Evolutionary conservation across 2,329 filamentous ascomycete genomes (phyloP), one percentile per base, ranked within the genome.

Genomic region (Paracoccidioides brasiliensis): DNA sequence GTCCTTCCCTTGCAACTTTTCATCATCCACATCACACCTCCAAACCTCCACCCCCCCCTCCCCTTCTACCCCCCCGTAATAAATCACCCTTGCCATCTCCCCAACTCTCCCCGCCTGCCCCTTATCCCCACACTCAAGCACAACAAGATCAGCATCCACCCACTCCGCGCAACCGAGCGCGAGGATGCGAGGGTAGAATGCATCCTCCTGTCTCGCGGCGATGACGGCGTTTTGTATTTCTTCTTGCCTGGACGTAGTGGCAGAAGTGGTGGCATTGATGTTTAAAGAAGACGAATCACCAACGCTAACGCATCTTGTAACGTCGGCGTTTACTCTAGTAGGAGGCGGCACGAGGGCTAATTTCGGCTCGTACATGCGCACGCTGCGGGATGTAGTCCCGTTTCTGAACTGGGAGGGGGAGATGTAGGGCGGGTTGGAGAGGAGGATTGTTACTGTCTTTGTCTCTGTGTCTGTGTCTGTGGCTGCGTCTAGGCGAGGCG

Each of bases 401-500:
- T 76, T 62, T 5, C 58, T 70, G 64, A 87, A 90, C 6, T 79
- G 80, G 3, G 67, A 61, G 0, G 76, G 72, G 1, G 90, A 94
- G 52, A 97, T 84, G 67, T 97, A 97, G 0, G 93, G 93, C 14
- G 93, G 93, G 64, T 98, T 98, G 1, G 86, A 86, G 40, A 93
- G 80, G 1, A 98, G 70, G 3, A 97, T 72, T n/a, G 35, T 52
- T 30, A 52, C 6, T 3, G 49, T 28, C 5, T n/a, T 30, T 32
- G 22, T 30, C 6, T 40, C 9, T n/a, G 12, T 12, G 14, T 52
- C 59, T 94, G 33, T 5, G 7, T 45, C 22, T 37, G 7, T 2
- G 30, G 7, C 15, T 30, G 3, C 6, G 10, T 10, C 22, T 22
- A 22, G 22, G 22, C 22, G 22, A 22, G 22, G 22, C 22, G 22